Evolutionary conservation across 805 yeast genomes (phyloP).

Genomic region (Saturnispora sanitii): DNA sequence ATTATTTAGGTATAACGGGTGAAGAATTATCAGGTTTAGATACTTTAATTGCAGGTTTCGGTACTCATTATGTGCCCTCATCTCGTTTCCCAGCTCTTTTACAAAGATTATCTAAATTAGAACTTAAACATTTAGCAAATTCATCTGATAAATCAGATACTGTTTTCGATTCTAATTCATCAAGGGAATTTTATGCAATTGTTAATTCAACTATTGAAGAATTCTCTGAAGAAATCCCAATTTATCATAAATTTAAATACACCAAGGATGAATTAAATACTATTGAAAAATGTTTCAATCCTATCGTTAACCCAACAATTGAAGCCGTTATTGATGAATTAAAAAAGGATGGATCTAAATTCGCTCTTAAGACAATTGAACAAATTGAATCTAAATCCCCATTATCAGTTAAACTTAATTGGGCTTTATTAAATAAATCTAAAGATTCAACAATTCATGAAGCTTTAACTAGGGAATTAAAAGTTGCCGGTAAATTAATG

Average conservation of each 20-base stretch:
- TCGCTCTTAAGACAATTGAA: slow-evolving; percentile 50
- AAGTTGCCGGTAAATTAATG: slow-evolving; percentile 70
- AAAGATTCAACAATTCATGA: slow-evolving; percentile 45
- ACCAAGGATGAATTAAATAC: slow-evolving; percentile 45
- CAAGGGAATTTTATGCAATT: slow-evolving; percentile 38
- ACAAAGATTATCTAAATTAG: slow-evolving; percentile 55
- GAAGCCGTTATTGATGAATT: slow-evolving; percentile 50
- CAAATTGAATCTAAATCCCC: slow-evolving; percentile 62
- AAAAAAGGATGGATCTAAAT: slow-evolving; percentile 45
- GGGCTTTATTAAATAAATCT: slow-evolving; percentile 58
- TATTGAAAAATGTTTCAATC: slow-evolving; percentile 61
- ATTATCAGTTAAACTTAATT: slow-evolving; percentile 65
- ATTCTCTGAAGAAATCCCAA: slow-evolving; percentile 60
- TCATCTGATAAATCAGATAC: slow-evolving; percentile 9
- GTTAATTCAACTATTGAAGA: slow-evolving; percentile 73
- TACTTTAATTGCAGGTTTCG: slow-evolving; percentile 73
- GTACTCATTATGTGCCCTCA: slow-evolving; percentile 80
- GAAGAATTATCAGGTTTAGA: slow-evolving; percentile 69
- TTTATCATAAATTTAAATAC: slow-evolving; percentile 48
- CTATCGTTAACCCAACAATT: slow-evolving; percentile 30
- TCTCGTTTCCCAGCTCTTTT: slow-evolving; percentile 52
- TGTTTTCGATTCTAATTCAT: slow-evolving; percentile 15
- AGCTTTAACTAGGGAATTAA: slow-evolving; percentile 65
- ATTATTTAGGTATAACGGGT: slow-evolving; percentile 81
- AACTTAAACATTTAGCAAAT: slow-evolving; percentile 20